Conservation (phyloP, 139 green algal species). For the Mesotaenium endlicherianum region DNA sequence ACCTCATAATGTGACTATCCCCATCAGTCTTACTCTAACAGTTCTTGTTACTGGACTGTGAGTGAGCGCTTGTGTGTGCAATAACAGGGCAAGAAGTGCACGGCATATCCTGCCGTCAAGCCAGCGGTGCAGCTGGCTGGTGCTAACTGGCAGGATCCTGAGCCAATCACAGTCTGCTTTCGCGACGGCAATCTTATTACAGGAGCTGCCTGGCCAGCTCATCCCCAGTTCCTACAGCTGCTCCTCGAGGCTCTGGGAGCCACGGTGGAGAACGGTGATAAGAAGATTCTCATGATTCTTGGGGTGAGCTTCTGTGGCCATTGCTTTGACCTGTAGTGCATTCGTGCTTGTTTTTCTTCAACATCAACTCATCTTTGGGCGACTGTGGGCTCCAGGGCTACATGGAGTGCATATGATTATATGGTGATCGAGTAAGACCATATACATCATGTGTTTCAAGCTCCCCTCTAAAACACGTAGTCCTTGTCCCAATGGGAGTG, state of each 20-base stretch:
- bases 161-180: constrained; percentile 45
- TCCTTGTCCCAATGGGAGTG: too few species aligned
- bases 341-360: not conserved
- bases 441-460: too few species aligned
- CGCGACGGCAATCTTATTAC: constrained; percentile 39
- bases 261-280: constrained; percentile 27
- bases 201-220: constrained; percentile 32
- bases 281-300: constrained; percentile 34
- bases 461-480: too few species aligned
- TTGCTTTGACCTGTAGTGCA: not conserved
- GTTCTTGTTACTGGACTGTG: not conserved
- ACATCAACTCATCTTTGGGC: not conserved
- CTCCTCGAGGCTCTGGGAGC: constrained; percentile 37
- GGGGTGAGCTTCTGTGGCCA: constrained; percentile 16
- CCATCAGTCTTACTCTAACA: not conserved
- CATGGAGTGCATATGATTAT: too few species aligned
- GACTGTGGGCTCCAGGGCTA: too few species aligned
- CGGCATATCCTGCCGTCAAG: constrained; percentile 37
- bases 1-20: not conserved
- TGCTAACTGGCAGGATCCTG: constrained; percentile 23
- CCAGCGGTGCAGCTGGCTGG: constrained; percentile 12
- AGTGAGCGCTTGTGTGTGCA: not conserved
- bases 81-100: constrained; percentile 46
- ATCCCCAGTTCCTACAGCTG: constrained; percentile 46
- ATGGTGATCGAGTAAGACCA: too few species aligned